Conservation (phyloP, 257 asterid genomes). For the Vinca minor region DNA sequence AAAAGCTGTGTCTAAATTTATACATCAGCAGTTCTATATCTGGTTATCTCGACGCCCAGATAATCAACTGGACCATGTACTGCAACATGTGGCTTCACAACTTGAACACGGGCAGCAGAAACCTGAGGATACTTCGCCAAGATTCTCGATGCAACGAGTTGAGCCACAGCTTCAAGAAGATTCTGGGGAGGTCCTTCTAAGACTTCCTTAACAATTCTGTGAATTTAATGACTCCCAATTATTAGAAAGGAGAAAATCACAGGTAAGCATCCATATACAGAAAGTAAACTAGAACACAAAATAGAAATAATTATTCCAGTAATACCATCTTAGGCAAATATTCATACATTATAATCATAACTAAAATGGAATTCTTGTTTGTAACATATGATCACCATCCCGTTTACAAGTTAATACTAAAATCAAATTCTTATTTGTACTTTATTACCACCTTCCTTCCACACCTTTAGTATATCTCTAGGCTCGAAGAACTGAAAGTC, state of each 20-base stretch:
- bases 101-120: conserved; percentile 59
- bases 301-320: too few relatives aligned
- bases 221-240: conserved; percentile 4
- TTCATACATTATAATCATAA: background rate
- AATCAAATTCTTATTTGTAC: background rate
- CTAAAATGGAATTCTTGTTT: background rate
- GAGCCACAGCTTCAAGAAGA: conserved; percentile 78
- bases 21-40: conserved; percentile 26
- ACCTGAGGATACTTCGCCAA: conserved; percentile 43
- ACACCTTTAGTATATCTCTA: too few relatives aligned
- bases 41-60: conserved; percentile 71
- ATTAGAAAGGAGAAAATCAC: background rate
- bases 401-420: background rate
- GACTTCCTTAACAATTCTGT: conserved; percentile 64
- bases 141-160: conserved; percentile 48
- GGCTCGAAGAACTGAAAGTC: too few relatives aligned
- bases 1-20: background rate
- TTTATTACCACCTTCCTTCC: background rate
- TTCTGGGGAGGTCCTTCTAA: conserved; percentile 66
- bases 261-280: background rate
- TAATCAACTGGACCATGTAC: conserved; percentile 72
- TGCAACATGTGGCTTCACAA: conserved; percentile 89
- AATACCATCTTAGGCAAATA: too few relatives aligned
- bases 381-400: background rate
- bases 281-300: too few relatives aligned